phyloP scores from a whole-genome alignment of 768 basidiomycete species.

The Serendipita sp. region DNA sequence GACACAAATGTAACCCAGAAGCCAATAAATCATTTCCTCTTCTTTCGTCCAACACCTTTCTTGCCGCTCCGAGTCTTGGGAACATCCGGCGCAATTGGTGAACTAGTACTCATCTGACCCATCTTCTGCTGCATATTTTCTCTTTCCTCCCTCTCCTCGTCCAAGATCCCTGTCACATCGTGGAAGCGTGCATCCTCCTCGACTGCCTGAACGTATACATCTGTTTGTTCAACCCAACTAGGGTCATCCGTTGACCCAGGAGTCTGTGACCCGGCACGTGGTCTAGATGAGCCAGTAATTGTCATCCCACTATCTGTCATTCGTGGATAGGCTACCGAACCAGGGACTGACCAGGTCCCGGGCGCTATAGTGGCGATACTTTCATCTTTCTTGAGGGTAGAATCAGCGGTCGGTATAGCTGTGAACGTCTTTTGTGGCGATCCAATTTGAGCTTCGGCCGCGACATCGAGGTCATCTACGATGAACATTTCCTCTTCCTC shows the following conservation, averaged over 20 bases:
- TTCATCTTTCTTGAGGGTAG: background rate
- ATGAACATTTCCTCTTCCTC: conserved; percentile 10
- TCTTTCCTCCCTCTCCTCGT: conserved; percentile 19
- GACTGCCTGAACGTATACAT: conserved; percentile 15
- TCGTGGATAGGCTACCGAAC: conserved; percentile 12
- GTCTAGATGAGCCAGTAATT: background rate
- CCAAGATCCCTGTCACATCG: conserved; percentile 20
- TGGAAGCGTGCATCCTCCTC: conserved; percentile 21
- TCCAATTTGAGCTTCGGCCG: background rate
- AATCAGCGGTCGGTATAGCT: background rate
- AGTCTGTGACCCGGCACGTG: conserved; percentile 7
- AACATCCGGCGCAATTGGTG: no score
- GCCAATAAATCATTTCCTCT: no score
- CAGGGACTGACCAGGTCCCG: conserved; percentile 16
- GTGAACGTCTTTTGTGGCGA: background rate
- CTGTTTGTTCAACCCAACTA: conserved; percentile 16
- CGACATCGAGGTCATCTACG: conserved; percentile 4
- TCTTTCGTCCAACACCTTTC: no score
- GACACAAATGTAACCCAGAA: no score
- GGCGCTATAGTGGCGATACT: background rate
- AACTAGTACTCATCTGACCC: no score
- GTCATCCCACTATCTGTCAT: conserved; percentile 6
- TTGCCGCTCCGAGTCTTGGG: no score
- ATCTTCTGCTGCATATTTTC: background rate
- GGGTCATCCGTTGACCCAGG: conserved; percentile 14